phyloP scores from a whole-genome alignment of 2,329 filamentous ascomycete genomes.

The Cladosporium sp. region DNA sequence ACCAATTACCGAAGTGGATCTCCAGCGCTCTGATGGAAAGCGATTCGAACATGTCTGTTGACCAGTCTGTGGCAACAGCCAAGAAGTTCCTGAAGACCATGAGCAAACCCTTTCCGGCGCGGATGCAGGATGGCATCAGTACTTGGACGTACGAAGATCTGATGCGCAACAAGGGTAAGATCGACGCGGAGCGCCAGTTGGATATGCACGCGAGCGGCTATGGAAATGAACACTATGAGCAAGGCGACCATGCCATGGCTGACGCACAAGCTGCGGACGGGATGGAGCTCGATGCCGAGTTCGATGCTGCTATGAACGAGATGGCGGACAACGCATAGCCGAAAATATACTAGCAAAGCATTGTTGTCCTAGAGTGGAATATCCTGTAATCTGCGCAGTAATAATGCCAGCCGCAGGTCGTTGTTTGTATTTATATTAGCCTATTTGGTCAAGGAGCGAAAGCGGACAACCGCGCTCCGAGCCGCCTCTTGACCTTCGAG shows the following conservation, averaged over 20 bases:
- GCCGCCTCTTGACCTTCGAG: not conserved
- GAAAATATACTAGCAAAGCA: not conserved
- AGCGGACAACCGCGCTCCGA: not conserved
- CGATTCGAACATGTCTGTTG: slow-evolving; percentile 87
- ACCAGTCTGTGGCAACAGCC: slow-evolving; percentile 88
- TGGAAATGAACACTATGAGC: slow-evolving; percentile 42
- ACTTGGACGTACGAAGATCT: slow-evolving; percentile 86
- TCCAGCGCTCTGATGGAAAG: slow-evolving; percentile 80
- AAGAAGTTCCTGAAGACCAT: slow-evolving; percentile 88
- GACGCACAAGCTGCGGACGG: slow-evolving; percentile 34
- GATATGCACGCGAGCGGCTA: slow-evolving; percentile 39
- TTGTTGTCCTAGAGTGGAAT: not conserved
- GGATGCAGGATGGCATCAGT: slow-evolving; percentile 87
- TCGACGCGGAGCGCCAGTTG: slow-evolving; percentile 58
- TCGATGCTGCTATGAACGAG: slow-evolving; percentile 40
- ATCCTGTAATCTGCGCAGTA: not conserved
- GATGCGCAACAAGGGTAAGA: slow-evolving; percentile 72
- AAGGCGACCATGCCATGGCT: slow-evolving; percentile 25
- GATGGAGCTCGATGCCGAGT: slow-evolving; percentile 39
- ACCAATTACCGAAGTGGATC: slow-evolving; percentile 95
- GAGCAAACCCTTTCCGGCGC: slow-evolving; percentile 82
- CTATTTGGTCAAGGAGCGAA: slow-evolving; percentile 3
- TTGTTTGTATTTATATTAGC: slow-evolving; percentile 8
- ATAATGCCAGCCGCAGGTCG: not conserved
- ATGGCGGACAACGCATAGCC: slow-evolving; percentile 33